phyloP scores from a whole-genome alignment of 129 eudicot genomes.

The Tagetes erecta region DNA sequence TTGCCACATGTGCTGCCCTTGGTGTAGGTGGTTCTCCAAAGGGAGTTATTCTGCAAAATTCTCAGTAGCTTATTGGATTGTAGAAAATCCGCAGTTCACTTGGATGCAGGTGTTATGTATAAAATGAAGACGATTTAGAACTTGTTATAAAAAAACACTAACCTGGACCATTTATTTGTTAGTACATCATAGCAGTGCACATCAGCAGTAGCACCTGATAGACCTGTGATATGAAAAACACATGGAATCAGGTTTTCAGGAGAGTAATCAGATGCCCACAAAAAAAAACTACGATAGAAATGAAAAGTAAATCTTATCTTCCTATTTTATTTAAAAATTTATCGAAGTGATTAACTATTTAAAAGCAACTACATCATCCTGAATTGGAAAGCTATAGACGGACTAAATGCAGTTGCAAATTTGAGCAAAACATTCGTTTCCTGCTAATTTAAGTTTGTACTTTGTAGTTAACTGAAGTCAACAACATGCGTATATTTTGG shows the following conservation, averaged over 20 bases:
- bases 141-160: slow-evolving; percentile 23
- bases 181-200: slow-evolving; percentile 93
- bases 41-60: slow-evolving; percentile 72
- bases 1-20: slow-evolving; percentile 99
- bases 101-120: not conserved
- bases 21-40: slow-evolving; percentile 99
- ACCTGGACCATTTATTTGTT: slow-evolving; percentile 98
- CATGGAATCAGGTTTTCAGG: slow-evolving; percentile 22
- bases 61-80: not conserved
- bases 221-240: slow-evolving; percentile 57
- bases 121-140: slow-evolving; percentile 7
- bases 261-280: slow-evolving; percentile 22
- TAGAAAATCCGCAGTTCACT: slow-evolving; percentile 6
- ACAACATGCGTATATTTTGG: slow-evolving; percentile 6
- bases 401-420: slow-evolving; percentile 8
- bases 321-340: not conserved
- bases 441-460: slow-evolving; percentile 20
- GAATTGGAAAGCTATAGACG: slow-evolving; percentile 10
- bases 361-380: slow-evolving; percentile 17
- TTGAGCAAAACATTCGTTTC: slow-evolving; percentile 15
- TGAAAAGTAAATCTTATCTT: slow-evolving; percentile 10
- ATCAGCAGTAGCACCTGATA: slow-evolving; percentile 98
- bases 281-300: slow-evolving; percentile 6
- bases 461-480: slow-evolving; percentile 20
- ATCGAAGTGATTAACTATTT: not conserved